These are phyloP conservation scores for Paspalum vaginatum DNA, from an alignment of 176 grass and related monocot species.

Conservation along the genomic window DNA sequence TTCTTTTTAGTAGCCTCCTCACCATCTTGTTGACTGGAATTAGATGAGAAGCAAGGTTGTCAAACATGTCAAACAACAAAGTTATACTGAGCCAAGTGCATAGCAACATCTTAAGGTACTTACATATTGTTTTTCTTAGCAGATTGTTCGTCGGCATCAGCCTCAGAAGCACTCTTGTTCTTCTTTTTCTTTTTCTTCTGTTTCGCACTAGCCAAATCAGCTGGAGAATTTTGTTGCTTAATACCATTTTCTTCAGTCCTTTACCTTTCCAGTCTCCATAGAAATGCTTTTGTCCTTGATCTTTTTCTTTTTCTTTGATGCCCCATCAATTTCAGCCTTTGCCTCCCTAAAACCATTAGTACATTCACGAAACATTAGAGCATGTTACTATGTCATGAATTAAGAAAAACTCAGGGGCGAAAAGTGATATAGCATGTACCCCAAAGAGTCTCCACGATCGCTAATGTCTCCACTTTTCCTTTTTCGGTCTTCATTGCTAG, in stretches of 20 bases:
- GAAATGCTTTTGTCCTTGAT: slow-evolving; percentile 50
- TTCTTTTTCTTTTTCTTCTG: slow-evolving; percentile 63
- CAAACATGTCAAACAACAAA: slow-evolving; percentile 22
- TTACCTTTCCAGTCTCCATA: slow-evolving; percentile 12
- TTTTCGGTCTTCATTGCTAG: slow-evolving; percentile 61
- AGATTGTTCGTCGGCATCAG: slow-evolving; percentile 27
- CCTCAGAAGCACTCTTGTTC: slow-evolving; percentile 44
- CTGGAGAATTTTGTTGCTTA: slow-evolving; percentile 29
- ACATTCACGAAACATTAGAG: slow-evolving; percentile 14
- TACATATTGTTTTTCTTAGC: slow-evolving; percentile 41
- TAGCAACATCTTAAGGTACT: slow-evolving; percentile 28
- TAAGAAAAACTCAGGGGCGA: slow-evolving; percentile 8
- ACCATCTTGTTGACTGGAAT: slow-evolving; percentile 30
- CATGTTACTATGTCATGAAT: not conserved
- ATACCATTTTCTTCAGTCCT: slow-evolving; percentile 35
- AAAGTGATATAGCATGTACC: slow-evolving; percentile 41
- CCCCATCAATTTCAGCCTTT: slow-evolving; percentile 39
- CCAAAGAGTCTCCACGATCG: slow-evolving; percentile 41
- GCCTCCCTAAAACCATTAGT: slow-evolving; percentile 15
- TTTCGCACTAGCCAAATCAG: slow-evolving; percentile 34
- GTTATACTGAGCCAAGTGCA: not conserved
- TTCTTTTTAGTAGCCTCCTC: slow-evolving; percentile 47
- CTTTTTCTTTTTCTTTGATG: slow-evolving; percentile 72
- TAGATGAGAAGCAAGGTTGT: not conserved
- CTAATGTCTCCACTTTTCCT: slow-evolving; percentile 58